Evolutionary conservation across 2,329 filamentous ascomycete species (phyloP).

Genomic region (Chaetomiaceae sp.): DNA sequence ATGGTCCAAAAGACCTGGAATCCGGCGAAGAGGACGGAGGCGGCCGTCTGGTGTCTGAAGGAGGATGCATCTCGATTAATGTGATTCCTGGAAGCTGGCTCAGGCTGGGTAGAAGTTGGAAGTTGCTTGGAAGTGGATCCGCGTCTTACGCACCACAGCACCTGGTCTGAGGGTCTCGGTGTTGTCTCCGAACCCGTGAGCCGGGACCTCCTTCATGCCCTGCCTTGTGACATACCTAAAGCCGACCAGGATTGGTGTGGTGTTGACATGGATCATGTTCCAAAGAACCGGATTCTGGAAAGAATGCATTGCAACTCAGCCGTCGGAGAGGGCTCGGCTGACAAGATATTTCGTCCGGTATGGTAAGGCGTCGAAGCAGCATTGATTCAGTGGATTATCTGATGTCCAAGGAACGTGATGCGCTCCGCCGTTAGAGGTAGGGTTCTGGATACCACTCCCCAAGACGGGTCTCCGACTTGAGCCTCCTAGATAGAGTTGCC

Average conservation of each 20-base stretch:
- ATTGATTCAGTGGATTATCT: neutral
- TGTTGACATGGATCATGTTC: neutral
- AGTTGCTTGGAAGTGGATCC: conserved; percentile 14
- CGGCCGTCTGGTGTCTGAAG: neutral
- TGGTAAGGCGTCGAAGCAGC: neutral
- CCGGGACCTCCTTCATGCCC: conserved; percentile 1
- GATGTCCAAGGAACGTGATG: neutral
- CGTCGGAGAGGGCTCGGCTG: neutral
- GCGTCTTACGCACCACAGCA: neutral
- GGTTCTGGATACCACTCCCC: neutral
- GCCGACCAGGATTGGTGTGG: neutral
- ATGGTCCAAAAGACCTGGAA: neutral
- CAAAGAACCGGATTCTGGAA: neutral
- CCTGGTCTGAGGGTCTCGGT: neutral
- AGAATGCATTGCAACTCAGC: neutral
- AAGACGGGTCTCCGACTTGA: neutral
- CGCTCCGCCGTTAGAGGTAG: neutral
- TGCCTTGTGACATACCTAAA: conserved; percentile 1
- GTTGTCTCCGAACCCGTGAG: neutral
- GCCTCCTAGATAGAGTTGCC: neutral
- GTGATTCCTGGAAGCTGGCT: conserved; percentile 1
- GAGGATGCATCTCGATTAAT: conserved; percentile 7
- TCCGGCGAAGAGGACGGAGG: neutral
- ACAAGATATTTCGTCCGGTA: neutral
- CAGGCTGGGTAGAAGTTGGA: neutral